phyloP scores from a whole-genome alignment of 257 asterid species.

The Voacanga thouarsii region DNA sequence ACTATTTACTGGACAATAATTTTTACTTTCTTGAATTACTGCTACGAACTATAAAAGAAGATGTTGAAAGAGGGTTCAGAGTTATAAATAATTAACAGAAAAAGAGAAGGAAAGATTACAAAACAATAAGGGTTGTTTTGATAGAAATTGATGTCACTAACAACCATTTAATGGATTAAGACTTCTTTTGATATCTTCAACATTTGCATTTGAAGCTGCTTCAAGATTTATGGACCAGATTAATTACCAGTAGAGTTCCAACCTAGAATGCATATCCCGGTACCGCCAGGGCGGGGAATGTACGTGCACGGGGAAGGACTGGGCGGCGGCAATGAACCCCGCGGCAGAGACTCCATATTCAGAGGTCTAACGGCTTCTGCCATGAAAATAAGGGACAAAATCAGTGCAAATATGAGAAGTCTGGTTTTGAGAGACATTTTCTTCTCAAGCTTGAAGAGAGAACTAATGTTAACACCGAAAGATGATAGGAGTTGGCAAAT shows the following conservation, averaged over 20 bases:
- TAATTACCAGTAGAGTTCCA: slow-evolving; percentile 17
- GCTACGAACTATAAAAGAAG: no score
- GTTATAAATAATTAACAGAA: neutral
- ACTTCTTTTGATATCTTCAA: neutral
- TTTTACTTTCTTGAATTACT: no score
- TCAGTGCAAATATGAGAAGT: slow-evolving; percentile 10
- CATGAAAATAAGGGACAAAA: slow-evolving; percentile 14
- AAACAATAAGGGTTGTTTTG: no score
- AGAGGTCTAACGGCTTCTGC: slow-evolving; percentile 35
- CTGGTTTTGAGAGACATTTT: slow-evolving; percentile 28
- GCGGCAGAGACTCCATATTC: slow-evolving; percentile 42
- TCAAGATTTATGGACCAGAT: neutral
- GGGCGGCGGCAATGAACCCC: slow-evolving; percentile 44
- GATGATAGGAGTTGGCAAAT: neutral
- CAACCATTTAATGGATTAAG: no score
- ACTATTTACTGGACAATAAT: no score
- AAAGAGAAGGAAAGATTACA: neutral
- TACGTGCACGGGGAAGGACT: slow-evolving; percentile 48
- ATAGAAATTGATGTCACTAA: no score
- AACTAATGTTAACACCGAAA: neutral
- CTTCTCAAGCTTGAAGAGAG: slow-evolving; percentile 6
- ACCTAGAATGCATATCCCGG: slow-evolving; percentile 33
- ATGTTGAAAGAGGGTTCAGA: no score
- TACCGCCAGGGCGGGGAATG: slow-evolving; percentile 33
- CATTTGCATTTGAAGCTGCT: neutral